These are phyloP conservation scores for Trichoderma asperelloides DNA, from an alignment of 495 filamentous ascomycete genomes.

Conservation along the genomic window DNA sequence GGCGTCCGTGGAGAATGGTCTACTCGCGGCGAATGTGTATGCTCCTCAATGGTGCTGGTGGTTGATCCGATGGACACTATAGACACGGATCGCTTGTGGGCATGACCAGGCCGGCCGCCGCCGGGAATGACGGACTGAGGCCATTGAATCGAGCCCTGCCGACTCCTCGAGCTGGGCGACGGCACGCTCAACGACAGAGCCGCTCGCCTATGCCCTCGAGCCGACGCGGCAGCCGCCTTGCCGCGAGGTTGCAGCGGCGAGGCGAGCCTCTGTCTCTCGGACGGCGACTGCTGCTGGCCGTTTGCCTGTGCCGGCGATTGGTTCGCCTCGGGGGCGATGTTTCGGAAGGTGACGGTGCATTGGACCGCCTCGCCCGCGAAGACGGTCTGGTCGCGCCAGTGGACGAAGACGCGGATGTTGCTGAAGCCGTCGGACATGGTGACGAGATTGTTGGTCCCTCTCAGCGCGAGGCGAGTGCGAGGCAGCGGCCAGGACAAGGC, in stretches of 20 bases:
- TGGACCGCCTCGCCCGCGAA: conserved; percentile 92
- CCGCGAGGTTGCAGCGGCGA: conserved; percentile 2
- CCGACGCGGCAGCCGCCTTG: conserved; percentile 5
- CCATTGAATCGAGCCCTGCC: conserved; percentile 23
- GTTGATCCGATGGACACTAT: conserved; percentile 77
- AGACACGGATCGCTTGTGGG: conserved; percentile 72
- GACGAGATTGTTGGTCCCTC: conserved; percentile 16
- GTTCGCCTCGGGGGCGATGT: conserved; percentile 37
- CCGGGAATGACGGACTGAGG: conserved; percentile 22
- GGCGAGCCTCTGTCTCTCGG: neutral
- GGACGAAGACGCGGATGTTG: conserved; percentile 89
- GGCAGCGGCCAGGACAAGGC: neutral
- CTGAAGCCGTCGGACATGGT: conserved; percentile 33
- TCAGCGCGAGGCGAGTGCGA: conserved; percentile 8
- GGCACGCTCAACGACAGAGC: conserved; percentile 51
- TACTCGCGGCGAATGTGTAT: conserved; percentile 14
- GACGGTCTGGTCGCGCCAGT: conserved; percentile 82
- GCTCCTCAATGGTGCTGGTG: conserved; percentile 45
- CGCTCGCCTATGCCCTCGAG: conserved; percentile 45
- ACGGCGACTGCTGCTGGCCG: neutral
- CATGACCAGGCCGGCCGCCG: conserved; percentile 26
- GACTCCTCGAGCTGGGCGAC: conserved; percentile 28
- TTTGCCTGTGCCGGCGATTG: conserved; percentile 9
- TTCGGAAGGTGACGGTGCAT: conserved; percentile 94
- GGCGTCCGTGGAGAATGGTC: conserved; percentile 26